Evolutionary conservation across 805 yeast species (phyloP), one percentile per base, ranked within the genome.

Genomic region (Schwanniomyces yamadae): DNA sequence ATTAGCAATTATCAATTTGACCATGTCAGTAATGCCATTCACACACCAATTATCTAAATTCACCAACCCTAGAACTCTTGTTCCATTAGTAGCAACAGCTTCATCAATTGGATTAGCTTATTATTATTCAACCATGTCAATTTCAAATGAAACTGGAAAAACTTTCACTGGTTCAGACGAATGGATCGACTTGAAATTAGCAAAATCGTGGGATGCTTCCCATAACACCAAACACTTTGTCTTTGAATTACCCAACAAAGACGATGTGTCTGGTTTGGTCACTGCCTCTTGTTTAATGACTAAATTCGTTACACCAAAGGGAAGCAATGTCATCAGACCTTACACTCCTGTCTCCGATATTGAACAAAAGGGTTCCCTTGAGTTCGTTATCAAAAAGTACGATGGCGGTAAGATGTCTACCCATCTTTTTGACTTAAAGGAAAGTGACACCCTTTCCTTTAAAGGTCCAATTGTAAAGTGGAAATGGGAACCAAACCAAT

Each of bases 381-480:
- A 86, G 41, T 75, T 93, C 48, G 77, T 90, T 41, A 73, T 93
- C 66, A 93, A 93, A 77, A 77, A 71, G 44, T 93, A 93, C 69
- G 84, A 81, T 34, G 77, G 73, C 37, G 97, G 98, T 54, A 84
- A 85, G 67, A 80, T 89, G 78, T 77, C 91, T 36, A 69, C 70
- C 55, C 93, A 87, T 66, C 63, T 88, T 40, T 77, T 74, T 59
- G 63, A 64, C 41, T 77, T 91, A 59, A 80, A 84, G 63, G 78
- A 76, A 42, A 77, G 83, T 53, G 98, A 93, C 54, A 78, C 89
- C 34, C 74, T 93, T 38, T 67, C 95, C 7, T 84, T 93, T 76
- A 91, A 89, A 73, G 99, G 99, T 33, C 98, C 98, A 47, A 76
- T 89, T 48, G 71, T 75, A 54, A 93, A 93, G 73, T 90, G 93